Evolutionary conservation across 2,329 filamentous ascomycete species (phyloP), one percentile per base, ranked within the genome.

Genomic region (Epichloe elymi): DNA sequence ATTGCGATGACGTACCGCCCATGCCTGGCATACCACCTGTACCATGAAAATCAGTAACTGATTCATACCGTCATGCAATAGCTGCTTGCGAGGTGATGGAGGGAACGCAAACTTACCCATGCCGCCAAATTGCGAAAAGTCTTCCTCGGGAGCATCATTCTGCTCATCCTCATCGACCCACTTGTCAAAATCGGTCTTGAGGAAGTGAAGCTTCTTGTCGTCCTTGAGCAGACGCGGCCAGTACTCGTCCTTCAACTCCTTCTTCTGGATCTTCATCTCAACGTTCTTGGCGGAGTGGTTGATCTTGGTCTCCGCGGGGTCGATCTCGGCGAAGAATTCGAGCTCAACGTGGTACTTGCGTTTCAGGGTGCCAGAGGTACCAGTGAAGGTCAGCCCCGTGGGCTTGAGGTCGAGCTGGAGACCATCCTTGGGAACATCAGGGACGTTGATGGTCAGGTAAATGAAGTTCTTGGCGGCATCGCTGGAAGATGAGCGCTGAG

Each of bases 141-240:
- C 90, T 51, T 95, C 89, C 58, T 94, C 88, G 46, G 80, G 75
- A 54, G 80, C 84, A 70, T 88, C 89, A 65, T 97, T 86, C 75
- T 98, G 93, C 80, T 98, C 93, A 66, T 98, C 90, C 80, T 96
- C 88, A 61, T 96, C 90, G 63, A 95, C 87, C 90, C 90, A 96
- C 85, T 95, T 96, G 76, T 96, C 90, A 63, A 98, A 98, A 74
- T 98, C 86, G 58, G 93, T 97, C 84, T 95, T 95, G 64, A 98
- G 73, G 80, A 89, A 98, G 74, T 97, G 93, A 51, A 87, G 74
- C 76, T 88, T 95, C 78, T 88, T 85, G 59, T 75, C 70, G 54
- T 91, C 87, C 83, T 96, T 96, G 67, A 96, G 78, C 63, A 98
- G 79, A 57, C 93, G 83, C 56, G 90, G 90, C 93, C 93, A 98